Conservation (phyloP, 768 basidiomycete species). For the Zangia roseola region DNA sequence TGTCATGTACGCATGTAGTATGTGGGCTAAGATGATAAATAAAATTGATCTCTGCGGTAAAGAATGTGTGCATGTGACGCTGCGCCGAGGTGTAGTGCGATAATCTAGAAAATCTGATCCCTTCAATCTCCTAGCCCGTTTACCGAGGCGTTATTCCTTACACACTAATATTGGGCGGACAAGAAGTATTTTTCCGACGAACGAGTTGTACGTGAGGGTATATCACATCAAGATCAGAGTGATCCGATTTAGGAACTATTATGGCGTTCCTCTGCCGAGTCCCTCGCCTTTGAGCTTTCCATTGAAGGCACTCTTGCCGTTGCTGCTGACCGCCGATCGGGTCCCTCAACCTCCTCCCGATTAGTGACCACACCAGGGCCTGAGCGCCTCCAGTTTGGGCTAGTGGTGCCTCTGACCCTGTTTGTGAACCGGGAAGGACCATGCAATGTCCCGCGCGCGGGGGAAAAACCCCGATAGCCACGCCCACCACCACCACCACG, state of each 20-base stretch:
- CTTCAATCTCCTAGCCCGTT: constrained; percentile 26
- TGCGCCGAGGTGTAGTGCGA: constrained; percentile 10
- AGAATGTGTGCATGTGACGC: constrained; percentile 8
- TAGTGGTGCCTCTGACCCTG: constrained; percentile 17
- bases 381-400: constrained; percentile 19
- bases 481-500: constrained; percentile 13
- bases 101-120: constrained; percentile 21
- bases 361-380: constrained; percentile 7
- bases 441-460: constrained; percentile 12
- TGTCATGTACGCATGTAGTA: constrained; percentile 5
- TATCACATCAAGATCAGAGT: constrained; percentile 10
- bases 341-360: constrained; percentile 9
- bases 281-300: constrained; percentile 25
- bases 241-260: constrained; percentile 23
- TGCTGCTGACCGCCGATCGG: constrained; percentile 15
- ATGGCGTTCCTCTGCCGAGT: constrained; percentile 20
- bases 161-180: constrained; percentile 14
- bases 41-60: constrained; percentile 5
- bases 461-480: constrained; percentile 15
- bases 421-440: constrained; percentile 10
- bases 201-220: constrained; percentile 20
- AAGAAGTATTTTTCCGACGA: constrained; percentile 19
- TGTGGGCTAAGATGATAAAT: constrained; percentile 13
- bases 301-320: constrained; percentile 11
- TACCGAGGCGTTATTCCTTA: constrained; percentile 22